Percentiles rank a stretch among this genome's conserved stretches.
Conservation (phyloP, 345 rosid genomes). For the Draba incana region DNA sequence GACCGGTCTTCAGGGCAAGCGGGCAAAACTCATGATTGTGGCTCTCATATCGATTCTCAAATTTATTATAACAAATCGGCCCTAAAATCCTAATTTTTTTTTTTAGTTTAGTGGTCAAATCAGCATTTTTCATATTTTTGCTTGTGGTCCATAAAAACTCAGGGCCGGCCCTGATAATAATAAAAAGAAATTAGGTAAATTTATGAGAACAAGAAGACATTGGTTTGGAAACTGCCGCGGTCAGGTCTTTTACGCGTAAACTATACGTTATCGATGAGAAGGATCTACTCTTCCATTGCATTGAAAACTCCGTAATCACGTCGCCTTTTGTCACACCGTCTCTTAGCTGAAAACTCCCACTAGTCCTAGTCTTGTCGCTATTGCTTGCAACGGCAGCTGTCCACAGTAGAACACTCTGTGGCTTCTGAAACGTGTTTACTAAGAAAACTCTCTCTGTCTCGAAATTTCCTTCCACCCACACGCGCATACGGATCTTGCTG, state of each 20-base stretch:
- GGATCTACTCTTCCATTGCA: background rate
- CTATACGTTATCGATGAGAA: background rate
- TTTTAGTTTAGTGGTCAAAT: too few species aligned
- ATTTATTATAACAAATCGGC: too few species aligned
- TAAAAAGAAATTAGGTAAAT: background rate
- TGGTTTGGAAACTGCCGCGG: constrained; percentile 2
- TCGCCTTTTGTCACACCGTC: constrained; percentile 5
- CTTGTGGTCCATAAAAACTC: too few species aligned
- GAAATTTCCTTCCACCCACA: background rate
- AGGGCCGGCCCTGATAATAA: too few species aligned
- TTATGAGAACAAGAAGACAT: constrained; percentile 3
- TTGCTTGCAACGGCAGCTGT: constrained; percentile 11
- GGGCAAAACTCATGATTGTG: too few species aligned
- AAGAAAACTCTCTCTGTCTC: constrained; percentile 25
- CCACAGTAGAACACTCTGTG: constrained; percentile 6
- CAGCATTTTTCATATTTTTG: too few species aligned
- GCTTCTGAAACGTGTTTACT: background rate
- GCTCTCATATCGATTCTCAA: too few species aligned
- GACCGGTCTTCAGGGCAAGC: too few species aligned
- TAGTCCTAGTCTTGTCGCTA: background rate
- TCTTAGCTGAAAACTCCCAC: constrained; percentile 10
- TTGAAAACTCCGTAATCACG: background rate
- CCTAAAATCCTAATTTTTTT: too few species aligned
- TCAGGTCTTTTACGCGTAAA: constrained; percentile 17
- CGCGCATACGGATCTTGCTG: background rate